Percentiles rank a stretch among this genome's conserved stretches.
phyloP scores from a whole-genome alignment of 495 filamentous ascomycete genomes.

The Annulohypoxylon nitens region DNA sequence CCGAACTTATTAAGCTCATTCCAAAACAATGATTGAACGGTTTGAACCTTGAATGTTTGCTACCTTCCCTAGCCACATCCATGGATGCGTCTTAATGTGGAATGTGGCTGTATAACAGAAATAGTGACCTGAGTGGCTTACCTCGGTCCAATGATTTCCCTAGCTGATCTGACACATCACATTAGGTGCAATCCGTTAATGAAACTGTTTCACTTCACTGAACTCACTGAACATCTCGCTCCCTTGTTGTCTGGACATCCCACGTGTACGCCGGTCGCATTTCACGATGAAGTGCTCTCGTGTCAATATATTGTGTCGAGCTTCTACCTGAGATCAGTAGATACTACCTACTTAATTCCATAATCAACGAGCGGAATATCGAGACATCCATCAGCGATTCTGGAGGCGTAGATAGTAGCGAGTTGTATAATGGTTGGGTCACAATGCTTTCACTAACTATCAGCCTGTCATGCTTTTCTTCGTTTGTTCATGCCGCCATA shows the following conservation, averaged over 20 bases:
- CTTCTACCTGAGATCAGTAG: not conserved
- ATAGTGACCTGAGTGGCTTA: too few relatives aligned
- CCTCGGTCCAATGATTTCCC: not conserved
- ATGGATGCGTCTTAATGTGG: too few relatives aligned
- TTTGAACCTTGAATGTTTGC: not conserved
- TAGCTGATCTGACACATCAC: not conserved
- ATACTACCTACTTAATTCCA: not conserved
- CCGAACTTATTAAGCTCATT: too few relatives aligned
- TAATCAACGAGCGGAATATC: not conserved
- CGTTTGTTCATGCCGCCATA: constrained; percentile 25
- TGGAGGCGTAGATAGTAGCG: not conserved
- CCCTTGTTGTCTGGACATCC: not conserved
- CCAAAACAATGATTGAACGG: not conserved
- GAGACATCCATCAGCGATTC: not conserved
- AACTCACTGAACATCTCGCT: too few relatives aligned
- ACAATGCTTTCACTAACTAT: constrained; percentile 6
- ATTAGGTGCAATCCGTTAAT: not conserved
- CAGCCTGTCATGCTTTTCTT: constrained; percentile 23
- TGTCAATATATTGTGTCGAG: too few relatives aligned
- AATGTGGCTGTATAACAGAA: too few relatives aligned
- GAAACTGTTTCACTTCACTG: not conserved
- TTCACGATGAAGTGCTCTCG: not conserved
- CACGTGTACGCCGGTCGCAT: not conserved
- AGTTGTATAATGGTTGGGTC: not conserved
- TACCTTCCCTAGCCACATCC: not conserved